Base-by-base conservation (phyloP, 108 stramenopile genomes). In the Cyclotella atomus region DNA sequence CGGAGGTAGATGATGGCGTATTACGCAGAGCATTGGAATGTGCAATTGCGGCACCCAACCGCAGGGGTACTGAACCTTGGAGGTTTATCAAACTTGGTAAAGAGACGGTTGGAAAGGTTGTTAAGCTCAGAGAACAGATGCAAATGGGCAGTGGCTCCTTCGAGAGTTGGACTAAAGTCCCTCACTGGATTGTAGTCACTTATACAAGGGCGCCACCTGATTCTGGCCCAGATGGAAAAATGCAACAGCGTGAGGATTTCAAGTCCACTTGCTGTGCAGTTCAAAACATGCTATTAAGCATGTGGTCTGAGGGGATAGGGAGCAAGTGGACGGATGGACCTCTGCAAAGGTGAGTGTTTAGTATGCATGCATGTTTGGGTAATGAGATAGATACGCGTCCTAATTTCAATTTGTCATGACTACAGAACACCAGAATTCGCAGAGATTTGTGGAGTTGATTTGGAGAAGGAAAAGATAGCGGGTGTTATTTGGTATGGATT, bases 401-500 rank as follows among this genome's bases (percentile, higher is more conserved):
- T n/a, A n/a, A n/a, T n/a, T n/a, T n/a, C n/a, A n/a, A n/a, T n/a
- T n/a, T n/a, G n/a, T n/a, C n/a, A n/a, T n/a, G n/a, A n/a, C n/a
- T n/a, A n/a, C n/a, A n/a, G 75, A 2, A 90, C 87, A 21, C 70
- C 67, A 23, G 86, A 90, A 56, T 90, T 90, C 70, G 83, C 87
- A 16, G 63, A 81, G 5, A 46, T 88, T 33, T 88, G 87, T 57
- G 87, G 89, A n/a, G 64, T 90, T 52, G 87, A 90, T 36, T 53
- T 73, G 47, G 68, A 67, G 44, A 77, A 61, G 33, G 89, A 90
- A 63, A 71, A 73, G 64, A 84, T 88, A 2, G 85, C 72, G 7
- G 89, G 89, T 3, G 69, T 78, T 46, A 76, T 90, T 28, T 90
- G 89, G 89, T 90, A 86, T 55, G 89, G 89, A 38, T 90, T 85